Base-by-base conservation (phyloP, 768 basidiomycete species). In the Thelephora aurantiotincta region DNA sequence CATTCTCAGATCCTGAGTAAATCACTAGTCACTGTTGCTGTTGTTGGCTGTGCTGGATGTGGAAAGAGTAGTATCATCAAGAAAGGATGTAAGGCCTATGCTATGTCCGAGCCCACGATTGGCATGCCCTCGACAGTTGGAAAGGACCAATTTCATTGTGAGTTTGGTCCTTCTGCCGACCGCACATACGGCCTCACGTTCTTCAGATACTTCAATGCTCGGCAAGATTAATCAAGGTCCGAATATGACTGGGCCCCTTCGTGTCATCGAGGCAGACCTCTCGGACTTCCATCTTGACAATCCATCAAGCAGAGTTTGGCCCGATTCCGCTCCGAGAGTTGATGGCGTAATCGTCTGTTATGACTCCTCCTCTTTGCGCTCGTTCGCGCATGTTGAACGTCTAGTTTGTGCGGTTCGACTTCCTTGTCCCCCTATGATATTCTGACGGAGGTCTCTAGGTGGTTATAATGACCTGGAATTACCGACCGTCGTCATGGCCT, bases 281-380 rank as follows among this genome's bases (percentile, higher is more conserved):
- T 49, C 67, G 5, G 51, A 56, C 20, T 61, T 63, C 37, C 64
- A 65, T 43, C 55, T 62, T 33, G 54, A 53, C 20, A 47, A 54
- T 26, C 49, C 55, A 43, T 54, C 59, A 35, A 57, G 58, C 47
- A 56, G 58, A 38, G 49, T 57, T 7, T 77, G 78, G 71, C 74
- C 82, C 6, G 67, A 71, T 23, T 67, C 65, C 4, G 65, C 78
- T 19, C 80, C 82, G 16, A 60, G 62, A 14, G 68, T 89, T 45
- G 81, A 91, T 52, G 94, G 83, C 0, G 76, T 82, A 12, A 73
- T 96, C 46, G 69, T 96, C 20, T 96, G 91, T 58, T 96, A 92
- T 61, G 86, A 92, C 63, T 74, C 80, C 9, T 74, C 77, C 0
- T 68, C 76, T 49, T 58, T 60, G 48, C 61, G 66, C 1, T 89